Conservation (phyloP, 1,139 yeast genomes). For the Geotrichum phurueaensis region DNA sequence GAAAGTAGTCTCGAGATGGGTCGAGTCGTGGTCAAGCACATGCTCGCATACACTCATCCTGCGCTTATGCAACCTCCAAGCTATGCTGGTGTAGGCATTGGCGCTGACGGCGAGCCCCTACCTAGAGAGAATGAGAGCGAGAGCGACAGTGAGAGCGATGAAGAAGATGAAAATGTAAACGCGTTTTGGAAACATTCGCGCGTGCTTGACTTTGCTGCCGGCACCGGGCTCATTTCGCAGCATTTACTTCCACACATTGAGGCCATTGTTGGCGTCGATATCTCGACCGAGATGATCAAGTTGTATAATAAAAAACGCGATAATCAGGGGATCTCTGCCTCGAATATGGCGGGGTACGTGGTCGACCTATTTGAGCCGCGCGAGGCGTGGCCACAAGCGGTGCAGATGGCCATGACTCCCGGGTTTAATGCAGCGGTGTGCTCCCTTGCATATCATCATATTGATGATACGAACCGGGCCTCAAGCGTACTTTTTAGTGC, state of each 20-base stretch:
- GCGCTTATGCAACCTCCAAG: neutral
- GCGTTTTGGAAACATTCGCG: slow-evolving; percentile 23
- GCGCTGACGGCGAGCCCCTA: slow-evolving; percentile 1
- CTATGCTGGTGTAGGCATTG: neutral
- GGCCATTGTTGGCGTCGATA: slow-evolving; percentile 30
- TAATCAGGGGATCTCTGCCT: slow-evolving; percentile 25
- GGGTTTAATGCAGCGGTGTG: slow-evolving; percentile 29
- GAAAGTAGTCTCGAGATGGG: slow-evolving; percentile 41
- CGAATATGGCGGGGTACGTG: slow-evolving; percentile 24
- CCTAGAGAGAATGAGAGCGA: neutral
- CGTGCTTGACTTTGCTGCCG: slow-evolving; percentile 33
- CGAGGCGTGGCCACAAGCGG: slow-evolving; percentile 11
- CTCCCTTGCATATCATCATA: slow-evolving; percentile 31
- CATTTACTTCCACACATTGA: slow-evolving; percentile 26
- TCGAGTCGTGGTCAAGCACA: slow-evolving; percentile 21
- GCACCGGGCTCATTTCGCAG: slow-evolving; percentile 29
- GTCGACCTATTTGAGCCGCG: slow-evolving; percentile 19
- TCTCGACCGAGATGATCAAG: slow-evolving; percentile 28
- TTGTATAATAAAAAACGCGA: slow-evolving; percentile 24
- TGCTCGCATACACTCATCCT: slow-evolving; percentile 14
- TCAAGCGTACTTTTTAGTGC: slow-evolving; percentile 21
- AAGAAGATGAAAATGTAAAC: slow-evolving; percentile 2
- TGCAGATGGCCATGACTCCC: slow-evolving; percentile 20
- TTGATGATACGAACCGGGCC: slow-evolving; percentile 25
- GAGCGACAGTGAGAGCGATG: slow-evolving; percentile 12